Conservation (phyloP, 2,329 filamentous ascomycete genomes). For the Alternaria gansuensis region DNA sequence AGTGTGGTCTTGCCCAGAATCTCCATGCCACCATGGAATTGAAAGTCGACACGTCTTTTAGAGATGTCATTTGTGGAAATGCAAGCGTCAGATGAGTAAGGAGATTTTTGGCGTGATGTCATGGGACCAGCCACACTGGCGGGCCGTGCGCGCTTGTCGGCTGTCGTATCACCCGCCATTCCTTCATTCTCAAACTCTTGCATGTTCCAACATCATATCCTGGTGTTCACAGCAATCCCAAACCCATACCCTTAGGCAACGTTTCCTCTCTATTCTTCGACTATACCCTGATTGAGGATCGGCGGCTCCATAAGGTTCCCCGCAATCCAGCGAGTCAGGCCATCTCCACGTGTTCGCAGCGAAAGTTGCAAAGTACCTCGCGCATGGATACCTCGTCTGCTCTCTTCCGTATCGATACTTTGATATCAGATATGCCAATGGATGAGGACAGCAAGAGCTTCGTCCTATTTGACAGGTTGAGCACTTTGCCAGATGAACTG, state of each 20-base stretch:
- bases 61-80: constrained; percentile 9
- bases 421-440: constrained; percentile 7
- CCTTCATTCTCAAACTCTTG: neutral
- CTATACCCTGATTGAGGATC: constrained; percentile 1
- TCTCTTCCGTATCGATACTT: constrained; percentile 2
- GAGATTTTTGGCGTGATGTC: constrained; percentile 15
- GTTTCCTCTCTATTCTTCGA: constrained; percentile 5
- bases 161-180: constrained; percentile 4
- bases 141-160: constrained; percentile 11
- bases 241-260: neutral
- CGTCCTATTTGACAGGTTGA: constrained; percentile 25
- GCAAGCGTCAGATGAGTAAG: neutral
- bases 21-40: neutral
- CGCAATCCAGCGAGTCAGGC: constrained; percentile 20
- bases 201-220: neutral
- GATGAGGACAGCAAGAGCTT: constrained; percentile 9
- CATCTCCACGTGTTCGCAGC: constrained; percentile 29
- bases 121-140: constrained; percentile 12
- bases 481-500: constrained; percentile 42
- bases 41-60: neutral
- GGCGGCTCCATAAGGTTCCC: constrained; percentile 17
- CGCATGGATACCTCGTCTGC: constrained; percentile 1
- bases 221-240: neutral
- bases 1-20: neutral
- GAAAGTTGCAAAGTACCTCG: constrained; percentile 11